These are phyloP conservation scores for Anisodus tanguticus DNA, from an alignment of 257 asterid species.

Conservation along the genomic window DNA sequence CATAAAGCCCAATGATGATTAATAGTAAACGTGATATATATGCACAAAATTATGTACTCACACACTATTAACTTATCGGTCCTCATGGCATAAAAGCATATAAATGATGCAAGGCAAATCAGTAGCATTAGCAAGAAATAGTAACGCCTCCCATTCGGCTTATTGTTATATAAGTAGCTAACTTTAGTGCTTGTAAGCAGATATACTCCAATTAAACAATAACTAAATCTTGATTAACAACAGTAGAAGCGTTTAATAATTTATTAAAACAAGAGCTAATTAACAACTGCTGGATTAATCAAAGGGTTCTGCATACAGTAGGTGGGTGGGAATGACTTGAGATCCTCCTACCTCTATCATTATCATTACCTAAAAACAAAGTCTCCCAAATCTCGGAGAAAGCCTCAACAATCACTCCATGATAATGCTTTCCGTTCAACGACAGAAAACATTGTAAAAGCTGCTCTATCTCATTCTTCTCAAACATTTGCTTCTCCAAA, in stretches of 20 bases:
- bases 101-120: too few relatives aligned
- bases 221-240: neutral
- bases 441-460: constrained; percentile 79
- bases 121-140: neutral
- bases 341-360: constrained; percentile 25
- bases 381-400: constrained; percentile 73
- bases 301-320: neutral
- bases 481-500: constrained; percentile 83
- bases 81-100: too few relatives aligned
- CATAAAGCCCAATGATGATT: neutral
- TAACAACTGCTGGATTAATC: neutral
- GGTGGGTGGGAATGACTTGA: constrained; percentile 31
- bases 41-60: too few relatives aligned
- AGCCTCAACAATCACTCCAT: constrained; percentile 64
- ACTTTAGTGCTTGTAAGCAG: neutral
- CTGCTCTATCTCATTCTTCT: constrained; percentile 67
- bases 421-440: constrained; percentile 65
- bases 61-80: too few relatives aligned
- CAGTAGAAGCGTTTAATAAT: neutral
- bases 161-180: neutral
- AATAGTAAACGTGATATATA: too few relatives aligned
- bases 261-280: neutral
- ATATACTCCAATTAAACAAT: neutral
- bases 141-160: neutral
- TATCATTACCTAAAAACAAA: constrained; percentile 42